Evolutionary conservation across 768 basidiomycete genomes (phyloP).

Genomic region (Suillus cothurnatus): DNA sequence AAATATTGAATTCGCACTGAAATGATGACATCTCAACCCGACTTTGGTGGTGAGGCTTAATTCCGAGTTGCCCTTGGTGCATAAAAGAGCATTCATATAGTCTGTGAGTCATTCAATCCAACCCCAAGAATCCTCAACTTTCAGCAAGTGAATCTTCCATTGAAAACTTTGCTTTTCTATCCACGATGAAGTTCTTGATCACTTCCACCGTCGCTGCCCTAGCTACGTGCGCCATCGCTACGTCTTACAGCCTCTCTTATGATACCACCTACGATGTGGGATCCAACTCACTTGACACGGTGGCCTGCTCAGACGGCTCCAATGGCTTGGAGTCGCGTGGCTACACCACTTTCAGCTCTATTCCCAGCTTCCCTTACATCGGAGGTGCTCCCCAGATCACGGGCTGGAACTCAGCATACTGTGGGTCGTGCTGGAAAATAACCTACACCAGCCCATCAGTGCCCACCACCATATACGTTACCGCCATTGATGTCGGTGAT

Average conservation of each 20-base stretch:
- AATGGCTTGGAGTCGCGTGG: constrained; percentile 49
- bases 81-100: neutral
- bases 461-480: constrained; percentile 44
- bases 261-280: constrained; percentile 54
- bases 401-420: constrained; percentile 53
- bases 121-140: neutral
- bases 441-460: constrained; percentile 41
- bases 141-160: neutral
- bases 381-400: constrained; percentile 54
- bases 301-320: constrained; percentile 54
- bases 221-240: constrained; percentile 6
- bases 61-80: neutral
- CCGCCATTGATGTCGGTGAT: constrained; percentile 53
- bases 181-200: neutral
- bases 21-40: neutral
- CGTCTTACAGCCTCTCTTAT: constrained; percentile 36
- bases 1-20: neutral
- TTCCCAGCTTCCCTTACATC: constrained; percentile 63
- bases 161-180: neutral
- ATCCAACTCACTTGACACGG: constrained; percentile 39
- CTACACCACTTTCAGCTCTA: constrained; percentile 50
- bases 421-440: constrained; percentile 64
- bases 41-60: neutral
- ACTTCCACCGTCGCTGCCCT: constrained; percentile 12
- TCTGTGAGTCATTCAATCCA: neutral